Evolutionary conservation across 306 rosid genomes (phyloP).

Genomic region (Ormosia emarginata): DNA sequence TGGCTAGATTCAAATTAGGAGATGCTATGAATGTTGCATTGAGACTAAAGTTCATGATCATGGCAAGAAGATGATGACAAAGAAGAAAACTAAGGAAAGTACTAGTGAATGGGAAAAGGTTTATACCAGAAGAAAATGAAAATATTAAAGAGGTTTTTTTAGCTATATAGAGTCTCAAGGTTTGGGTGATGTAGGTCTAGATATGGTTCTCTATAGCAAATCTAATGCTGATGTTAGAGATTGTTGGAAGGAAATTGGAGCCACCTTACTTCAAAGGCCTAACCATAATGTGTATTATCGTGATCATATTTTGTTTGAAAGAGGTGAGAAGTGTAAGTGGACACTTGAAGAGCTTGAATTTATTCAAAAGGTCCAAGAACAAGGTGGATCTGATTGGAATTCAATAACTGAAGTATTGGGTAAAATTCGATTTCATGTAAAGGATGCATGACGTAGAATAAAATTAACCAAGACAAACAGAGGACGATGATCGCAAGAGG

Average conservation of each 20-base stretch:
- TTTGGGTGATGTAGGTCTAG: constrained; percentile 62
- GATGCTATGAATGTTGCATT: not conserved
- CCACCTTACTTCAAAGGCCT: constrained; percentile 59
- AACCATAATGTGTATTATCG: constrained; percentile 24
- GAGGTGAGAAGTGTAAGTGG: constrained; percentile 44
- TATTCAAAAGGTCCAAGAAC: constrained; percentile 26
- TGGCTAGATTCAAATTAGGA: not conserved
- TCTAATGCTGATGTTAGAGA: constrained; percentile 21
- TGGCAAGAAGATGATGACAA: not conserved
- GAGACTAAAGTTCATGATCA: constrained; percentile 1
- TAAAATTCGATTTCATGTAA: constrained; percentile 61
- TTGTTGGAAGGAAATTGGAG: constrained; percentile 70
- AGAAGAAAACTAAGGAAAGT: not conserved
- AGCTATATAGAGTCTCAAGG: no score
- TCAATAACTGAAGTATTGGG: constrained; percentile 48
- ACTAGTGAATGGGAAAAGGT: not conserved
- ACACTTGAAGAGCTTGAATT: constrained; percentile 49
- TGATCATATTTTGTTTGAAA: constrained; percentile 61
- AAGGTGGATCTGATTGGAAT: constrained; percentile 66
- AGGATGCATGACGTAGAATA: constrained; percentile 70
- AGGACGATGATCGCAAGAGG: constrained; percentile 68
- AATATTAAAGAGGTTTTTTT: no score
- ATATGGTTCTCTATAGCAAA: constrained; percentile 41
- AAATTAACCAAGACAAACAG: constrained; percentile 25
- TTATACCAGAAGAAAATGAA: no score